Evolutionary conservation across 2,329 filamentous ascomycete species (phyloP), one percentile per base, ranked within the genome.

Genomic region (Ceratocystis diversiconidia): DNA sequence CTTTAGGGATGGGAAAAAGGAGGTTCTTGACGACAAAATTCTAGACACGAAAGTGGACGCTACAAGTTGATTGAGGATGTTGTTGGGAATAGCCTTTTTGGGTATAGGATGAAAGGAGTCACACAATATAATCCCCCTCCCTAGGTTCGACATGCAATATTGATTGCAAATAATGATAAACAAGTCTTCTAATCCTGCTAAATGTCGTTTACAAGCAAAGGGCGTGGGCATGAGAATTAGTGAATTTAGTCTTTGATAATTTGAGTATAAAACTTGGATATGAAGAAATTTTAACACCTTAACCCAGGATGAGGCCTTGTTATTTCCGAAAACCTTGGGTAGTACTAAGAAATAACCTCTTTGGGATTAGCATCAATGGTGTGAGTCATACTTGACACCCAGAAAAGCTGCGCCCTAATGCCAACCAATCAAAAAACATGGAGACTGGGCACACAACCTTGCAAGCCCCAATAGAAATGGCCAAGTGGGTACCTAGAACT

Each of bases 1-100:
- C 65, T 78, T 79, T 59, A 72, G 76, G 7, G 77, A 79, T 61
- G 77, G 77, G 1, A 74, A 71, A 25, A 79, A 79, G 68, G 76
- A 78, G 22, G 77, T 79, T 61, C 69, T 77, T 12, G 73, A 76
- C 55, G 74, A 78, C 41, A 72, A 77, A 70, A 76, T 79, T 30
- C 72, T 72, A 5, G 73, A 74, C 52, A 75, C 71, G 5, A 46
- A 50, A 32, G 32, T 2, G 22, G 1, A 25, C 50, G 2, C 59
- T 3, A 17, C 30, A 17, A 6, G 2, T 32, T 59, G 28, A 36
- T 4, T 5, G 7, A 19, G 12, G 32, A 61, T 61, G 6, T 8
- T 59, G 36, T 41, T 17, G 28, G 25, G n/a, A 10, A 19, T 60
- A 19, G 28, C n/a, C 30, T 10, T 43, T 50, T 7, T 52, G 3